These are phyloP conservation scores for Daldinia decipiens DNA, from an alignment of 495 filamentous ascomycete species.

Conservation along the genomic window DNA sequence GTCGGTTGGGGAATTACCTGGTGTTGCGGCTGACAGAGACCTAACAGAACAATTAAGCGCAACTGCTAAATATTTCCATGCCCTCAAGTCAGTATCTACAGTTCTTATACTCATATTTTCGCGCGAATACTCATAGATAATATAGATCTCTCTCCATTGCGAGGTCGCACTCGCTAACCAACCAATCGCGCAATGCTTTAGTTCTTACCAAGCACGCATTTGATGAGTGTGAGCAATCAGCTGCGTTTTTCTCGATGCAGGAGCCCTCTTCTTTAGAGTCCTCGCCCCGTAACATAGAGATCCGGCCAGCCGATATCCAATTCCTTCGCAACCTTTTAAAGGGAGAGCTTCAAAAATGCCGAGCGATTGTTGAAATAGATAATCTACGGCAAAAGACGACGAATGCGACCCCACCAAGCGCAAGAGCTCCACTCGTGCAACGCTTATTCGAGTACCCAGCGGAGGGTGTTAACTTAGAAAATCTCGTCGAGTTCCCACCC, in stretches of 20 bases:
- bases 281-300: constrained; percentile 62
- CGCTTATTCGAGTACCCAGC: constrained; percentile 77
- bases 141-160: constrained; percentile 84
- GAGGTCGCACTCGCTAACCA: constrained; percentile 80
- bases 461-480: constrained; percentile 72
- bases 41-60: constrained; percentile 80
- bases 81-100: constrained; percentile 72
- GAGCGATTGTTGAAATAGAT: constrained; percentile 83
- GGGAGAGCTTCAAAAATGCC: constrained; percentile 76
- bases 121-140: constrained; percentile 3
- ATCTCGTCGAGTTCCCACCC: constrained; percentile 89
- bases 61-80: constrained; percentile 84
- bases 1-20: constrained; percentile 87
- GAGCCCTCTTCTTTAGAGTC: constrained; percentile 42
- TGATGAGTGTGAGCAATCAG: constrained; percentile 60
- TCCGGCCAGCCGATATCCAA: constrained; percentile 66
- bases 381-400: constrained; percentile 59
- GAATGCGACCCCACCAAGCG: constrained; percentile 43
- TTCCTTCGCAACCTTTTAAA: constrained; percentile 69
- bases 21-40: constrained; percentile 84
- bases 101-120: background rate
- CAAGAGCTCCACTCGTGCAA: constrained; percentile 68
- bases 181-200: constrained; percentile 81
- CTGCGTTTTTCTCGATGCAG: constrained; percentile 44
- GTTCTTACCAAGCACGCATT: constrained; percentile 79